Evolutionary conservation across 768 basidiomycete genomes (phyloP).

Genomic region (Crucibulum laeve): DNA sequence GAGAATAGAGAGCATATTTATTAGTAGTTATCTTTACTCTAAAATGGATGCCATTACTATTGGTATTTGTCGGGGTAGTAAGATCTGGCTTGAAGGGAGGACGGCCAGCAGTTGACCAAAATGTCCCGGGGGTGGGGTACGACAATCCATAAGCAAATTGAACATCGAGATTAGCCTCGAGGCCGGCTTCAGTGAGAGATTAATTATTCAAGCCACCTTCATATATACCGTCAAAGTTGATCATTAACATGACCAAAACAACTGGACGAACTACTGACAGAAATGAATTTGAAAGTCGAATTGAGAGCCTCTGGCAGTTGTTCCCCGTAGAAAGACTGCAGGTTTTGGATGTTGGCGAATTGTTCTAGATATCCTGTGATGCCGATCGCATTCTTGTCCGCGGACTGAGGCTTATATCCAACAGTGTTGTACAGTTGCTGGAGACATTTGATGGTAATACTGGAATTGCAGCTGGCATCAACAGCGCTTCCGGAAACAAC

Average conservation of each 20-base stretch:
- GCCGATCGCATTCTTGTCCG: slow-evolving; percentile 45
- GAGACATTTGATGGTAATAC: slow-evolving; percentile 50
- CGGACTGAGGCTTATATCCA: slow-evolving; percentile 37
- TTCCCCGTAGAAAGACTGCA: slow-evolving; percentile 45
- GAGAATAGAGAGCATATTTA: neutral
- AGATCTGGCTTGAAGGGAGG: slow-evolving; percentile 55
- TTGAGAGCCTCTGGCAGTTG: slow-evolving; percentile 44
- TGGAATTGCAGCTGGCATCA: slow-evolving; percentile 42
- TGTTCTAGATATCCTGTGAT: slow-evolving; percentile 52
- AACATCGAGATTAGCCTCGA: slow-evolving; percentile 64
- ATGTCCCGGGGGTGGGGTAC: slow-evolving; percentile 53
- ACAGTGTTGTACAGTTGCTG: slow-evolving; percentile 52
- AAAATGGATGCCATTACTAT: slow-evolving; percentile 17
- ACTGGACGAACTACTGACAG: slow-evolving; percentile 45
- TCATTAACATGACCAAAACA: slow-evolving; percentile 1
- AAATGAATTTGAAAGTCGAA: slow-evolving; percentile 47
- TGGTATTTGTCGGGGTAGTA: slow-evolving; percentile 30
- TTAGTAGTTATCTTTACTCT: neutral
- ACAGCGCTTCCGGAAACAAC: slow-evolving; percentile 29
- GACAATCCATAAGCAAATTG: slow-evolving; percentile 66
- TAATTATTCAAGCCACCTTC: slow-evolving; percentile 63
- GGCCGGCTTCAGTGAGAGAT: slow-evolving; percentile 43
- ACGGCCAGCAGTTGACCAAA: slow-evolving; percentile 58
- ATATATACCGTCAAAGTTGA: slow-evolving; percentile 2
- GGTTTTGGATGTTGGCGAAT: slow-evolving; percentile 49